Evolutionary conservation across 2,329 filamentous ascomycete genomes (phyloP), one percentile per base, ranked within the genome.

Genomic region (Aspergillus candidus): DNA sequence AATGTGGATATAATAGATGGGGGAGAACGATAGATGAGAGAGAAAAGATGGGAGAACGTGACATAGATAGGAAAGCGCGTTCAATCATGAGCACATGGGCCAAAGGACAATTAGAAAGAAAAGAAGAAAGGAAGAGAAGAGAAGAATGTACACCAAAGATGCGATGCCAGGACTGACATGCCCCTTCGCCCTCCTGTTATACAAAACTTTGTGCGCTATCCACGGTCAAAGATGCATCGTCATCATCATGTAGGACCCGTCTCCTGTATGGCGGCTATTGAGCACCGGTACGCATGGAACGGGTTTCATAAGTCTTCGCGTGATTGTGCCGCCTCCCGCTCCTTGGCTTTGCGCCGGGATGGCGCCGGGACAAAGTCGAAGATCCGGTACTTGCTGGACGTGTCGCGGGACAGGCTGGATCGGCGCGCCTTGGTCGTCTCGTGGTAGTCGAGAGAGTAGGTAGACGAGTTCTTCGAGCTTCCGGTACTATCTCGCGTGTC

Each of bases 401-500:
- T 55, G 41, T 70, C 68, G 40, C 63, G 64, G 35, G 59, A 65
- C 33, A 67, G 61, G 41, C 61, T 71, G 40, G 63, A 61, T 49
- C 65, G 57, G 44, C 62, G 65, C 27, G 55, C 59, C 42, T 63
- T 70, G 35, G 61, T 53, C 38, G 46, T 51, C 12, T 71, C 67
- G 2, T 61, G 51, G 32, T 65, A 65, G 32, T 73, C 69, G 31
- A 71, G 56, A 4, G 68, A 69, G 44, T 72, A 70, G 0, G 67
- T 71, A 6, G 71, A 73, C 3, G 69, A 72, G 44, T 73, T 72
- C 22, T 71, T 70, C 8, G 70, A 71, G 51, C 66, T 69, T 17
- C 65, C 58, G n/a, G 65, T 67, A 52, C 67, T 67, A 31, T 70
- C 65, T 12, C 66, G 65, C 27, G 64, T 48, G 17, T 71, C 69